phyloP scores from a whole-genome alignment of 2,329 filamentous ascomycete genomes.

The Verticillium isaacii region DNA sequence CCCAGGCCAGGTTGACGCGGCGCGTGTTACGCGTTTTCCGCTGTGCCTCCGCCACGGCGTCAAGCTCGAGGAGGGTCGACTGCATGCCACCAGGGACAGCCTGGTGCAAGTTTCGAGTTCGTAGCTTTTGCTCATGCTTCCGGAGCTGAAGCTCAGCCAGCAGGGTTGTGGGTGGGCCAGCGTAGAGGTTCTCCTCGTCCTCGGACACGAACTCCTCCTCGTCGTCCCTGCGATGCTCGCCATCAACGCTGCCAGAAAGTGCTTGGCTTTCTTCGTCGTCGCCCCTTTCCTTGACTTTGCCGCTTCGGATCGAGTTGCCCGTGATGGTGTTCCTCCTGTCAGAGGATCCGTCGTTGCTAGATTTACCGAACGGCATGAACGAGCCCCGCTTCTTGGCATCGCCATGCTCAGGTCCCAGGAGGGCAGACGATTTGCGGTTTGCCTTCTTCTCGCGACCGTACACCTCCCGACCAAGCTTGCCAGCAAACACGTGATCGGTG shows the following conservation, averaged over 20 bases:
- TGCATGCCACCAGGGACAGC: slow-evolving; percentile 73
- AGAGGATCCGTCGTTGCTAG: slow-evolving; percentile 18
- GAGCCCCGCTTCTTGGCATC: slow-evolving; percentile 42
- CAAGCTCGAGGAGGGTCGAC: slow-evolving; percentile 83
- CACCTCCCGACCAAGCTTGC: slow-evolving; percentile 68
- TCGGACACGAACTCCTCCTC: slow-evolving; percentile 25
- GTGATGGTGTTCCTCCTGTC: slow-evolving; percentile 11
- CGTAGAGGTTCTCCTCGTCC: slow-evolving; percentile 44
- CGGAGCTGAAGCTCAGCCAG: slow-evolving; percentile 88
- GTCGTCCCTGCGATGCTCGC: slow-evolving; percentile 21
- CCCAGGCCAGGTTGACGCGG: slow-evolving; percentile 86
- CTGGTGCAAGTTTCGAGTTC: slow-evolving; percentile 64
- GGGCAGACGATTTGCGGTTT: slow-evolving; percentile 25
- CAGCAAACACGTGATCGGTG: slow-evolving; percentile 80
- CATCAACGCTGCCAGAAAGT: slow-evolving; percentile 16
- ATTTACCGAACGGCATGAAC: slow-evolving; percentile 42
- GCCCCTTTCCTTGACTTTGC: neutral
- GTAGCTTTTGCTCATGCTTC: slow-evolving; percentile 80
- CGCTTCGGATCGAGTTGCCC: neutral
- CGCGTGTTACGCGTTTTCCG: slow-evolving; percentile 68
- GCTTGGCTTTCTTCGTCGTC: slow-evolving; percentile 18
- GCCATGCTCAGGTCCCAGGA: neutral
- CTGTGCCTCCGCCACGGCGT: slow-evolving; percentile 84
- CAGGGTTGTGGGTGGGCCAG: slow-evolving; percentile 80
- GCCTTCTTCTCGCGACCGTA: slow-evolving; percentile 58